Evolutionary conservation across 495 filamentous ascomycete species (phyloP).

Genomic region (Trichodelitschia bisporula): DNA sequence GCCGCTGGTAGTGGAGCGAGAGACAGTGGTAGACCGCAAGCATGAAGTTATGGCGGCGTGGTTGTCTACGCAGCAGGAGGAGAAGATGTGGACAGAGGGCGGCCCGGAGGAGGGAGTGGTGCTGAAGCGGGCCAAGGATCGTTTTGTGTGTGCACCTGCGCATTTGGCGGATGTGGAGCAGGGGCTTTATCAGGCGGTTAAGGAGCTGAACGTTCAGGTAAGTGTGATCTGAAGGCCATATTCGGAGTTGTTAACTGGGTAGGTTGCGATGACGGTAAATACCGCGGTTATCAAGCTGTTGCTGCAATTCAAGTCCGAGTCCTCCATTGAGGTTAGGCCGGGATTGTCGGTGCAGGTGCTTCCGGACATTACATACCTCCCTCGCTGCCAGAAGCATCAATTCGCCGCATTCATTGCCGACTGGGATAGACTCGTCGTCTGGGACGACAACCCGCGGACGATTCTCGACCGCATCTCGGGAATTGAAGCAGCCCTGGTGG

Average conservation of each 20-base stretch:
- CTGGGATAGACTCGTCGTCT: slow-evolving; percentile 31
- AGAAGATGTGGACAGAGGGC: slow-evolving; percentile 30
- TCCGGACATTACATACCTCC: slow-evolving; percentile 26
- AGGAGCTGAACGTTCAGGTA: slow-evolving; percentile 31
- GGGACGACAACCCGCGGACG: slow-evolving; percentile 36
- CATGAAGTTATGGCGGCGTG: slow-evolving; percentile 33
- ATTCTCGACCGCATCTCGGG: slow-evolving; percentile 23
- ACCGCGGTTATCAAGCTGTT: slow-evolving; percentile 31
- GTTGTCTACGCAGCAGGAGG: slow-evolving; percentile 33
- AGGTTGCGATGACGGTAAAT: slow-evolving; percentile 34
- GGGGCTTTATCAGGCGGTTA: slow-evolving; percentile 25
- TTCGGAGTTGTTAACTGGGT: slow-evolving; percentile 3
- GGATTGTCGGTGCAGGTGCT: slow-evolving; percentile 37
- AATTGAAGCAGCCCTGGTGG: slow-evolving; percentile 27
- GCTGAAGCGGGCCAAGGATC: slow-evolving; percentile 27
- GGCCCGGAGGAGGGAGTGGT: slow-evolving; percentile 32
- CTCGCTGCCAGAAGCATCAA: slow-evolving; percentile 34
- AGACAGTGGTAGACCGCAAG: too few species aligned
- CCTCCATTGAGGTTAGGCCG: slow-evolving; percentile 28
- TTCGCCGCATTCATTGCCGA: slow-evolving; percentile 42
- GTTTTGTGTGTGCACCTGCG: slow-evolving; percentile 30
- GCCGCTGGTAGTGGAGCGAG: too few species aligned
- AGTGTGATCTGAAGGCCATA: slow-evolving; percentile 3
- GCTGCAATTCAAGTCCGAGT: slow-evolving; percentile 18
- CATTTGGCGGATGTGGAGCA: slow-evolving; percentile 22